These are phyloP conservation scores for Aspergillus haitiensis DNA, from an alignment of 495 filamentous ascomycete species.

Conservation along the genomic window DNA sequence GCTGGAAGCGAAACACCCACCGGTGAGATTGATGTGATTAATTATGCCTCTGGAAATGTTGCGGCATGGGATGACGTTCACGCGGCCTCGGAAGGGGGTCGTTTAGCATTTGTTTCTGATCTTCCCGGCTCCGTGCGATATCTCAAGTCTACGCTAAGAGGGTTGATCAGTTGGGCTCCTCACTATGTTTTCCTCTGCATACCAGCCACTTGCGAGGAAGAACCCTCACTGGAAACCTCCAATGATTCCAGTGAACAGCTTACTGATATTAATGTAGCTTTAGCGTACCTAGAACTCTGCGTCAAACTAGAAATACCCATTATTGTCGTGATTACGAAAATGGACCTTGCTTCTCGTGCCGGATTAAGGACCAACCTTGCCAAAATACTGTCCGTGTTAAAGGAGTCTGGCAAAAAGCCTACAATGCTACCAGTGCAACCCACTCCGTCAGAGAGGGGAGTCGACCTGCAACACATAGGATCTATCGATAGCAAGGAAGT, in stretches of 20 bases:
- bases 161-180: conserved; percentile 92
- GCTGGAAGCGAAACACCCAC: conserved; percentile 27
- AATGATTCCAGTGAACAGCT: conserved; percentile 50
- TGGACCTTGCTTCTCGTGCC: conserved; percentile 76
- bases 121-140: conserved; percentile 88
- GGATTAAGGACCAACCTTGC: conserved; percentile 67
- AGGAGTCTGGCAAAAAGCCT: conserved; percentile 70
- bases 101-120: conserved; percentile 84
- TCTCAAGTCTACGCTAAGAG: conserved; percentile 80
- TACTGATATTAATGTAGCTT: conserved; percentile 65
- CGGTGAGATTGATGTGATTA: conserved; percentile 62
- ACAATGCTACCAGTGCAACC: conserved; percentile 59
- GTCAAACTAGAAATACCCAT: conserved; percentile 73
- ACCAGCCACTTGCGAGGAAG: conserved; percentile 71
- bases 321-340: conserved; percentile 82
- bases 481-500: conserved; percentile 52
- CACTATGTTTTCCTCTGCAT: conserved; percentile 91
- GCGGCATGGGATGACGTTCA: conserved; percentile 96
- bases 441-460: conserved; percentile 28
- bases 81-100: conserved; percentile 64
- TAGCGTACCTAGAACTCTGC: conserved; percentile 84
- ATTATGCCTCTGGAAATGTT: conserved; percentile 82
- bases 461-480: conserved; percentile 40
- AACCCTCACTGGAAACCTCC: conserved; percentile 43
- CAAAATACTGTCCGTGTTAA: conserved; percentile 74